Conservation (phyloP, 2,329 filamentous ascomycete species). For the Fusarium papillatum region DNA sequence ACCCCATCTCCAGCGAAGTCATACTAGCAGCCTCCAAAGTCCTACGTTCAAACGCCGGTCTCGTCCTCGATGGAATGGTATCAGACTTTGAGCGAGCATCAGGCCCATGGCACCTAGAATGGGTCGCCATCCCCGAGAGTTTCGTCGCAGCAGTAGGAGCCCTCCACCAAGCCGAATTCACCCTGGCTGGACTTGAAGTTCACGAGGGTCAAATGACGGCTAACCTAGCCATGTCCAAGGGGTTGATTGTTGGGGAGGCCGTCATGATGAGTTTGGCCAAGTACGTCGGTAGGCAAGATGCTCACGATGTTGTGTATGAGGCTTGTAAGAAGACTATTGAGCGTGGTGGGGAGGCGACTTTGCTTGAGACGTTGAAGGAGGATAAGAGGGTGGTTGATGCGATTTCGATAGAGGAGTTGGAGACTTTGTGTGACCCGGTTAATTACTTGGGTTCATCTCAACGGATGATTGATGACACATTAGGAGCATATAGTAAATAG, state of each 20-base stretch:
- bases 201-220: constrained; percentile 61
- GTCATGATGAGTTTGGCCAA: constrained; percentile 73
- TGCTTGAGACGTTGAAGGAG: constrained; percentile 5
- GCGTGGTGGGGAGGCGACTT: not conserved
- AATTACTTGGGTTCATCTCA: constrained; percentile 18
- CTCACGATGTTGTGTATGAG: constrained; percentile 69
- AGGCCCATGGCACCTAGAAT: constrained; percentile 72
- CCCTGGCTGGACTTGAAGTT: constrained; percentile 64
- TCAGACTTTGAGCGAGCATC: constrained; percentile 69
- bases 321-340: constrained; percentile 54
- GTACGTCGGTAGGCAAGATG: constrained; percentile 63
- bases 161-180: constrained; percentile 67
- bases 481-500: not conserved
- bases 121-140: constrained; percentile 66
- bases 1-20: constrained; percentile 70
- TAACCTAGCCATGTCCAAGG: constrained; percentile 64
- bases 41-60: constrained; percentile 63
- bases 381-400: not conserved
- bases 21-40: constrained; percentile 68
- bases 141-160: constrained; percentile 67
- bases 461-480: not conserved
- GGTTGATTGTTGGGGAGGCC: constrained; percentile 69
- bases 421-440: constrained; percentile 7
- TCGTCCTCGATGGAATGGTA: constrained; percentile 69
- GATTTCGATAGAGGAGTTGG: not conserved